phyloP scores from a whole-genome alignment of 1,284 basidiomycete species.

The Stereum hirsutum region DNA sequence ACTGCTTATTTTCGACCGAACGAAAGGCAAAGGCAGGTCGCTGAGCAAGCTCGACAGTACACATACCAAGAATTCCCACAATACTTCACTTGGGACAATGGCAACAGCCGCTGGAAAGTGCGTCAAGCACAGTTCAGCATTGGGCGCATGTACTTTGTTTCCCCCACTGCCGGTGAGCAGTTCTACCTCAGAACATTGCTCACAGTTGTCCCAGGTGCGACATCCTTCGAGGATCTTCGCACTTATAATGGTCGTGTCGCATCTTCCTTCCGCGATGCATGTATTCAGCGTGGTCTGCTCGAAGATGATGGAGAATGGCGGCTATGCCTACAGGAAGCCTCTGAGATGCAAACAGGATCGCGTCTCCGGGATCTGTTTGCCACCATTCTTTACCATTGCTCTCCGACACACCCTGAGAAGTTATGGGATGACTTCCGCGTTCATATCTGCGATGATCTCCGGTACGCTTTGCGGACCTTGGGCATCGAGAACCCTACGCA shows the following conservation, averaged over 20 bases:
- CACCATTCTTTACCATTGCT: conserved; percentile 25
- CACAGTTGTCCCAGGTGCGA: conserved; percentile 21
- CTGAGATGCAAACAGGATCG: conserved; percentile 26
- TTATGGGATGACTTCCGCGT: conserved; percentile 28
- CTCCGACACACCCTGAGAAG: conserved; percentile 19
- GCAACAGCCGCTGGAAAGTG: conserved; percentile 8
- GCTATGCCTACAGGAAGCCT: conserved; percentile 31
- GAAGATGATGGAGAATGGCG: conserved; percentile 36
- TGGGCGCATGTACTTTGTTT: conserved; percentile 24
- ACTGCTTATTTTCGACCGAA: too few relatives aligned
- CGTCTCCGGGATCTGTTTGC: conserved; percentile 30
- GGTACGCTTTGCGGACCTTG: conserved; percentile 11
- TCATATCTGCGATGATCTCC: conserved; percentile 31
- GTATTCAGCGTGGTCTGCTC: conserved; percentile 29
- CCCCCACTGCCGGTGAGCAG: conserved; percentile 17
- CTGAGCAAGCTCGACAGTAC: conserved; percentile 4
- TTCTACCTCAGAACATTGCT: conserved; percentile 28
- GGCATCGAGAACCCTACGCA: conserved; percentile 14
- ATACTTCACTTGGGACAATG: conserved; percentile 13
- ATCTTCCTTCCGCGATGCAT: conserved; percentile 23
- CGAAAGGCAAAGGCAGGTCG: too few relatives aligned
- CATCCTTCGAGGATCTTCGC: conserved; percentile 21
- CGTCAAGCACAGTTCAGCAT: conserved; percentile 14
- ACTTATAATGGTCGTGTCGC: conserved; percentile 13
- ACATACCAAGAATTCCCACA: conserved; percentile 19